A percentile compares a stretch with the other conserved stretches of the same genome.
phyloP scores from a whole-genome alignment of 495 filamentous ascomycete genomes.

The Astrothelium subdiscretum region DNA sequence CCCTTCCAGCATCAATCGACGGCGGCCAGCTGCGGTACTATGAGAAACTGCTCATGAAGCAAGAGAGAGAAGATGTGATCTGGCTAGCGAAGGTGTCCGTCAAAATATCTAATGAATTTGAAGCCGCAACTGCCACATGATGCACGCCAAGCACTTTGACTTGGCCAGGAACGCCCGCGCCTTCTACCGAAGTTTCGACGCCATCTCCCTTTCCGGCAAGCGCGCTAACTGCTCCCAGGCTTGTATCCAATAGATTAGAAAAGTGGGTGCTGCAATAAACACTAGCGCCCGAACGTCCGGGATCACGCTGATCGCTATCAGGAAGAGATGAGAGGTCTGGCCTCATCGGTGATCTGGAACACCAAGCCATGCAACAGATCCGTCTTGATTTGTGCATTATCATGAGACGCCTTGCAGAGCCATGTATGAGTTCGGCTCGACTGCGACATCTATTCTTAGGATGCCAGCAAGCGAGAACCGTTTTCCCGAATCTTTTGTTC shows the following conservation, averaged over 20 bases:
- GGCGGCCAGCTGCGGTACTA: not conserved
- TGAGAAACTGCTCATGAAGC: not conserved
- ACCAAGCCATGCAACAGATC: too few relatives aligned
- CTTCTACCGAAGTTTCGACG: conserved; percentile 1
- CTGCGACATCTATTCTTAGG: too few relatives aligned
- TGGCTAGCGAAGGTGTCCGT: not conserved
- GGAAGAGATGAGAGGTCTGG: not conserved
- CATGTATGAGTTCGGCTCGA: too few relatives aligned
- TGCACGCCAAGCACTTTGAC: not conserved
- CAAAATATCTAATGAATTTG: not conserved
- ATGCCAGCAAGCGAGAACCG: too few relatives aligned
- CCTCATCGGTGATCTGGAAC: not conserved
- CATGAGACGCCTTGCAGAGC: too few relatives aligned
- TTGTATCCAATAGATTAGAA: not conserved
- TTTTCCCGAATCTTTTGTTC: too few relatives aligned
- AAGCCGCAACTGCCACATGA: not conserved
- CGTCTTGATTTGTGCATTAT: too few relatives aligned
- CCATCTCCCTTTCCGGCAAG: not conserved
- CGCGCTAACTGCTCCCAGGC: not conserved
- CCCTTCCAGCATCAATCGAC: not conserved
- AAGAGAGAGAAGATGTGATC: not conserved
- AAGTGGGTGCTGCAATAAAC: not conserved
- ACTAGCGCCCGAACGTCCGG: not conserved
- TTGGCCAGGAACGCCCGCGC: not conserved
- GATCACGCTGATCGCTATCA: not conserved